A percentile compares a stretch with the other conserved stretches of the same genome.
phyloP scores from a whole-genome alignment of 2,329 filamentous ascomycete species.

The Pyrenophora graminea region DNA sequence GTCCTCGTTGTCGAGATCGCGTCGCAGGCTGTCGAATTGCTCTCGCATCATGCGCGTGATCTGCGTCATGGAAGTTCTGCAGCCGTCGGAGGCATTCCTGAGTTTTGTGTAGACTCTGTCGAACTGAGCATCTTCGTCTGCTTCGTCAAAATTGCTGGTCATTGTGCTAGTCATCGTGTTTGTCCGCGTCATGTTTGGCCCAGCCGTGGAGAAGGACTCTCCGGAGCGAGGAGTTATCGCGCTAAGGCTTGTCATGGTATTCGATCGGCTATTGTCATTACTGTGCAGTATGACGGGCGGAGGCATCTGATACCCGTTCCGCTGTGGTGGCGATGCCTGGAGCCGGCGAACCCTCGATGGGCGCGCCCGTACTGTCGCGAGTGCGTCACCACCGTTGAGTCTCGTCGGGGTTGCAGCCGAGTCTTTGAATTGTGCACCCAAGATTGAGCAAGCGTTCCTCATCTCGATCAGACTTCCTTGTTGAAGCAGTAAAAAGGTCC shows the following conservation, averaged over 20 bases:
- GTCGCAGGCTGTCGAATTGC: slow-evolving; percentile 35
- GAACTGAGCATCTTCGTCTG: slow-evolving; percentile 79
- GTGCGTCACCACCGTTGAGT: slow-evolving; percentile 26
- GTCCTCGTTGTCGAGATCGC: slow-evolving; percentile 41
- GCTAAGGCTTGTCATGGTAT: slow-evolving; percentile 56
- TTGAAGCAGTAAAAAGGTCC: slow-evolving; percentile 62
- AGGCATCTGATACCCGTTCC: slow-evolving; percentile 40
- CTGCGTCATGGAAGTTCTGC: slow-evolving; percentile 70
- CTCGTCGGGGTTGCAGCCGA: slow-evolving; percentile 24
- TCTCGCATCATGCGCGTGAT: slow-evolving; percentile 36
- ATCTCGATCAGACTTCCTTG: slow-evolving; percentile 63
- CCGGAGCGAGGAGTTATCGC: slow-evolving; percentile 75
- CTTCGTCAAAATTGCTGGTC: slow-evolving; percentile 64
- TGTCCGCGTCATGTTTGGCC: slow-evolving; percentile 50
- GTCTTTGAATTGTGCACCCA: slow-evolving; percentile 50
- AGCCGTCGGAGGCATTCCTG: slow-evolving; percentile 72
- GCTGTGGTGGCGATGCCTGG: slow-evolving; percentile 41
- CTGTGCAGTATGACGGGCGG: slow-evolving; percentile 51
- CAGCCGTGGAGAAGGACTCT: slow-evolving; percentile 72
- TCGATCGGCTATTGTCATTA: slow-evolving; percentile 57
- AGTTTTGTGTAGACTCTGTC: slow-evolving; percentile 81
- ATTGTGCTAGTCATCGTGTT: slow-evolving; percentile 61
- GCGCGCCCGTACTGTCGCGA: slow-evolving; percentile 35
- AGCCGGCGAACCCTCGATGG: slow-evolving; percentile 38
- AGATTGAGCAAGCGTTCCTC: slow-evolving; percentile 60